phyloP scores from a whole-genome alignment of 2,329 filamentous ascomycete genomes.

The Diaporthe amygdali region DNA sequence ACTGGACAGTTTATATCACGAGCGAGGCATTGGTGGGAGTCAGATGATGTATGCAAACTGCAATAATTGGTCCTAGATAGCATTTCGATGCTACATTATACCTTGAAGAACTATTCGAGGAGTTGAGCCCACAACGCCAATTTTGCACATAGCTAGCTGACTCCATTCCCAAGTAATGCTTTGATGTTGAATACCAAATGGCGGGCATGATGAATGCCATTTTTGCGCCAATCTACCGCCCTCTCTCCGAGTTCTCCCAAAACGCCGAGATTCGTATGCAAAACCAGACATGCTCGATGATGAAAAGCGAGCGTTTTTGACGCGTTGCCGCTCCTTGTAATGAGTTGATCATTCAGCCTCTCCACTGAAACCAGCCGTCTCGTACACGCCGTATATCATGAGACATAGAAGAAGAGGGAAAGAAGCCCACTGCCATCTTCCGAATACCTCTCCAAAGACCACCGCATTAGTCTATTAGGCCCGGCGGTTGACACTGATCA shows the following conservation, averaged over 20 bases:
- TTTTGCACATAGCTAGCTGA: slow-evolving; percentile 7
- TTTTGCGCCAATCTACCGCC: not conserved
- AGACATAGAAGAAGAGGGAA: not conserved
- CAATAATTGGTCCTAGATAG: not conserved
- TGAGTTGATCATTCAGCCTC: slow-evolving; percentile 27
- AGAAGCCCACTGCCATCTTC: not conserved
- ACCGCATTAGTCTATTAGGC: not conserved
- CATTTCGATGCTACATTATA: not conserved
- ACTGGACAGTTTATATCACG: not conserved
- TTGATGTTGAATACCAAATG: slow-evolving; percentile 17
- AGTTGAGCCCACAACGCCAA: slow-evolving; percentile 30
- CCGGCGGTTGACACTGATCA: slow-evolving; percentile 67
- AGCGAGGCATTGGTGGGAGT: not conserved
- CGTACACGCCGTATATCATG: not conserved
- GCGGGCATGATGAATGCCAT: slow-evolving; percentile 26
- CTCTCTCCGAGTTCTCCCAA: not conserved
- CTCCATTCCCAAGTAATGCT: not conserved
- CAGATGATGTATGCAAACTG: no score
- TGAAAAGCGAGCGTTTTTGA: slow-evolving; percentile 1
- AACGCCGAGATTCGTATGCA: slow-evolving; percentile 22
- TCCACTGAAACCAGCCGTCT: not conserved
- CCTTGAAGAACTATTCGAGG: slow-evolving; percentile 21
- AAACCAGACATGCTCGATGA: slow-evolving; percentile 18
- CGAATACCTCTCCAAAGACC: not conserved
- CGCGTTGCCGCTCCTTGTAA: slow-evolving; percentile 24